phyloP scores from a whole-genome alignment of 805 yeast species.

The Metschnikowia rubicola region DNA sequence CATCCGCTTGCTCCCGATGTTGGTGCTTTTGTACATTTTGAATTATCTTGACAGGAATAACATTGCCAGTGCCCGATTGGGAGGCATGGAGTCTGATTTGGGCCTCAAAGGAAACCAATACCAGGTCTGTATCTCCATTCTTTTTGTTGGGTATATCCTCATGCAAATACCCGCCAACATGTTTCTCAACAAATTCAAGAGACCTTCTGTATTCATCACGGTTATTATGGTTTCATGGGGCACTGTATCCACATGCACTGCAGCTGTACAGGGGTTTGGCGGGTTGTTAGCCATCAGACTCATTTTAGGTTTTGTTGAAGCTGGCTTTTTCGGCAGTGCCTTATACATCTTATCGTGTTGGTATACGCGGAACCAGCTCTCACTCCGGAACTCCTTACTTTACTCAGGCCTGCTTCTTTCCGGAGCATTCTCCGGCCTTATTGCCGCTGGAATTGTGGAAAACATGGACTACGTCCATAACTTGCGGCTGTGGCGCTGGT shows the following conservation, averaged over 20 bases:
- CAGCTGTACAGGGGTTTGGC: slow-evolving; percentile 42
- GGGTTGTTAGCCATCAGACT: slow-evolving; percentile 47
- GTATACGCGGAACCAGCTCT: slow-evolving; percentile 50
- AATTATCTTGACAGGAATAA: slow-evolving; percentile 52
- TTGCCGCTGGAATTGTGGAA: slow-evolving; percentile 51
- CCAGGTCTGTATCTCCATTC: slow-evolving; percentile 50
- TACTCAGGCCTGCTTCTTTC: slow-evolving; percentile 50
- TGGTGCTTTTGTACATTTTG: slow-evolving; percentile 48
- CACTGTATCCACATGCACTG: slow-evolving; percentile 44
- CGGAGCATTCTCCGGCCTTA: slow-evolving; percentile 54
- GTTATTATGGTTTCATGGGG: slow-evolving; percentile 51
- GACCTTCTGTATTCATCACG: slow-evolving; percentile 50
- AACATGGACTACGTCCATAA: slow-evolving; percentile 25
- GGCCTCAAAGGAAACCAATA: slow-evolving; percentile 41
- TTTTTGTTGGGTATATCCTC: slow-evolving; percentile 47
- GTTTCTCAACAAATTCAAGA: slow-evolving; percentile 44
- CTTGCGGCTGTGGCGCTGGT: slow-evolving; percentile 47
- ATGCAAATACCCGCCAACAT: slow-evolving; percentile 50
- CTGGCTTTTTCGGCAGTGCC: slow-evolving; percentile 47
- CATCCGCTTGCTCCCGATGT: slow-evolving; percentile 46
- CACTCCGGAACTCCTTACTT: slow-evolving; percentile 48
- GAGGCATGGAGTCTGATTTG: slow-evolving; percentile 45
- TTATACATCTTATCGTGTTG: slow-evolving; percentile 51
- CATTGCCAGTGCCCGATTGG: slow-evolving; percentile 52
- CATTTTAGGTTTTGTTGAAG: slow-evolving; percentile 45